Evolutionary conservation across 2,329 filamentous ascomycete genomes (phyloP).

Genomic region (Akanthomyces lecanii): DNA sequence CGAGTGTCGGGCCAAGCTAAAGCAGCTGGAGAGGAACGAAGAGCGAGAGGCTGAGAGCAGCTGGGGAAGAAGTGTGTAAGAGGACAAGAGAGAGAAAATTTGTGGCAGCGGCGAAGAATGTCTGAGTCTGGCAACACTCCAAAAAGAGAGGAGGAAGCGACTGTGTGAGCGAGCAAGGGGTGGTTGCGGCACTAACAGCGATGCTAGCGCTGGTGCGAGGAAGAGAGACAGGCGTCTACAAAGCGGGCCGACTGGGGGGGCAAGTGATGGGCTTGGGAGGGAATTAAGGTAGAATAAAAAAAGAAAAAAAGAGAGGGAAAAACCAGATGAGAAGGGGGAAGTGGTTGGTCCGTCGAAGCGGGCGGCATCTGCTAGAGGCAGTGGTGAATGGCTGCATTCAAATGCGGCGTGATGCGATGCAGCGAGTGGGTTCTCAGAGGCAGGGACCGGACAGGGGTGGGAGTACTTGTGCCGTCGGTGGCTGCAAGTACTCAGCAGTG

Average conservation of each 20-base stretch:
- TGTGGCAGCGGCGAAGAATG: conserved; percentile 14
- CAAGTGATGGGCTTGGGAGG: not conserved
- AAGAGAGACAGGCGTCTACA: not conserved
- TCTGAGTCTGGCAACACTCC: conserved; percentile 7
- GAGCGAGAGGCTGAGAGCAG: conserved; percentile 6
- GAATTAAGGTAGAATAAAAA: not conserved
- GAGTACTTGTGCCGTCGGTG: not conserved
- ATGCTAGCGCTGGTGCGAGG: conserved; percentile 12
- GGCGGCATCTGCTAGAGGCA: not conserved
- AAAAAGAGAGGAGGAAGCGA: not conserved
- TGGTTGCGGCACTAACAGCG: conserved; percentile 7
- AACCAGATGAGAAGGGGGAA: not conserved
- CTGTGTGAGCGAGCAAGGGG: not conserved
- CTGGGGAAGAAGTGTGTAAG: conserved; percentile 1
- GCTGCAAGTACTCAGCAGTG: not conserved
- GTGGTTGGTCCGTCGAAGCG: not conserved
- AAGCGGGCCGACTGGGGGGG: not conserved
- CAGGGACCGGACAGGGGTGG: not conserved
- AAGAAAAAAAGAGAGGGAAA: not conserved
- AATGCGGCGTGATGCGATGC: conserved; percentile 10
- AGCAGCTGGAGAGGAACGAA: conserved; percentile 3
- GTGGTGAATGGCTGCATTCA: not conserved
- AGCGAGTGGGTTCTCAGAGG: not conserved
- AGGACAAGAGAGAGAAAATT: conserved; percentile 15
- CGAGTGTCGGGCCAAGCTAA: conserved; percentile 15